Evolutionary conservation across 768 basidiomycete species (phyloP).

Genomic region (Boletus subcaerulescens): DNA sequence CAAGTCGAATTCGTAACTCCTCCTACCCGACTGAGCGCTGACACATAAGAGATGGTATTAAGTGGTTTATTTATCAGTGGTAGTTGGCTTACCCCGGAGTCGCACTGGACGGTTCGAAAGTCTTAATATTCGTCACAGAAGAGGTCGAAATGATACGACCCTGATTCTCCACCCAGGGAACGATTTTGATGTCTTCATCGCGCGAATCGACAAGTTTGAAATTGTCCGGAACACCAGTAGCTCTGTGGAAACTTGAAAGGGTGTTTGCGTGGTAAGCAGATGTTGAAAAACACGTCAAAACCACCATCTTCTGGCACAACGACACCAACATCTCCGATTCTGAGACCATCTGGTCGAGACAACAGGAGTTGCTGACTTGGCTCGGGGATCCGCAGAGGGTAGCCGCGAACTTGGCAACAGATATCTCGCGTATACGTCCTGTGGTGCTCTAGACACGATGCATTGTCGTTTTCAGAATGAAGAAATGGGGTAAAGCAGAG

Average conservation of each 20-base stretch:
- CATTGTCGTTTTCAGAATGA: too few species aligned
- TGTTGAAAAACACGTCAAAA: constrained; percentile 38
- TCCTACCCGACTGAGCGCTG: not conserved
- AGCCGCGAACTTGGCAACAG: constrained; percentile 16
- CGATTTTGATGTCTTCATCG: not conserved
- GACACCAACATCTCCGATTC: constrained; percentile 38
- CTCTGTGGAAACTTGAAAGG: not conserved
- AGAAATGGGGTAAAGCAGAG: too few species aligned
- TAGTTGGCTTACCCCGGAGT: not conserved
- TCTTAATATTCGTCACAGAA: not conserved
- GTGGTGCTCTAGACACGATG: constrained; percentile 1
- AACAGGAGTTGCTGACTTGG: constrained; percentile 20
- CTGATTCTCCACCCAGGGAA: not conserved
- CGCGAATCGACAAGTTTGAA: constrained; percentile 22
- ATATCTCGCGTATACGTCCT: constrained; percentile 17
- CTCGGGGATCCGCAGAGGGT: constrained; percentile 35
- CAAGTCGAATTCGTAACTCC: constrained; percentile 8
- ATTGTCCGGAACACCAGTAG: constrained; percentile 20
- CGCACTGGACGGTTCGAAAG: not conserved
- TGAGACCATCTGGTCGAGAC: constrained; percentile 24
- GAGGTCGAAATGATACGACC: constrained; percentile 4
- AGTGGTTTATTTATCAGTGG: not conserved
- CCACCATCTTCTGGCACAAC: constrained; percentile 28
- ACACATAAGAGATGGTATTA: not conserved
- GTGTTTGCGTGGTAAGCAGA: constrained; percentile 33